These are phyloP conservation scores for Luvunga scandens DNA, from an alignment of 345 rosid species.

Conservation along the genomic window DNA sequence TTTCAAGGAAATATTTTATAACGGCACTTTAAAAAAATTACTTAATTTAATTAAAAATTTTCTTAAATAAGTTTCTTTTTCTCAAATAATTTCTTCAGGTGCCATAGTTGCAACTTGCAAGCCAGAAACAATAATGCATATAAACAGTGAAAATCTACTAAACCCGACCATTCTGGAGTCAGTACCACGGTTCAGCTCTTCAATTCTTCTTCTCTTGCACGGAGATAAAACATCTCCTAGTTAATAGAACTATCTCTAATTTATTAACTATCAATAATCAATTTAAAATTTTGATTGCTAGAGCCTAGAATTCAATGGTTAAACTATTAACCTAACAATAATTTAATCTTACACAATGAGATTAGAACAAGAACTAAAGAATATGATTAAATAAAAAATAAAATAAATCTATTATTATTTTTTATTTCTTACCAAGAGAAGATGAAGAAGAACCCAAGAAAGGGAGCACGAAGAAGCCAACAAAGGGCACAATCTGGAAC, in stretches of 20 bases:
- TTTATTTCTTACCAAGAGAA: too few relatives aligned
- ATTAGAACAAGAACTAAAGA: too few relatives aligned
- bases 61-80: slow-evolving; percentile 84
- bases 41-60: not conserved
- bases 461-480: too few relatives aligned
- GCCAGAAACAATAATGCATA: slow-evolving; percentile 81
- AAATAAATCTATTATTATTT: too few relatives aligned
- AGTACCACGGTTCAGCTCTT: slow-evolving; percentile 64
- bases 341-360: too few relatives aligned
- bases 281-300: too few relatives aligned
- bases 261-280: slow-evolving; percentile 51
- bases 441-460: too few relatives aligned
- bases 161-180: slow-evolving; percentile 78
- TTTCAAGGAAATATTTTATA: slow-evolving; percentile 19
- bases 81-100: slow-evolving; percentile 89
- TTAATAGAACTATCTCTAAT: slow-evolving; percentile 64
- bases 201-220: slow-evolving; percentile 92
- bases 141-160: slow-evolving; percentile 64
- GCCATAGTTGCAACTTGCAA: slow-evolving; percentile 60
- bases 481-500: too few relatives aligned
- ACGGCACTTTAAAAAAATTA: not conserved
- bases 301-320: too few relatives aligned
- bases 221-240: slow-evolving; percentile 79
- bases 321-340: too few relatives aligned
- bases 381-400: too few relatives aligned